Evolutionary conservation across 2,329 filamentous ascomycete genomes (phyloP).

Genomic region (Ceratocystis alfenasii): DNA sequence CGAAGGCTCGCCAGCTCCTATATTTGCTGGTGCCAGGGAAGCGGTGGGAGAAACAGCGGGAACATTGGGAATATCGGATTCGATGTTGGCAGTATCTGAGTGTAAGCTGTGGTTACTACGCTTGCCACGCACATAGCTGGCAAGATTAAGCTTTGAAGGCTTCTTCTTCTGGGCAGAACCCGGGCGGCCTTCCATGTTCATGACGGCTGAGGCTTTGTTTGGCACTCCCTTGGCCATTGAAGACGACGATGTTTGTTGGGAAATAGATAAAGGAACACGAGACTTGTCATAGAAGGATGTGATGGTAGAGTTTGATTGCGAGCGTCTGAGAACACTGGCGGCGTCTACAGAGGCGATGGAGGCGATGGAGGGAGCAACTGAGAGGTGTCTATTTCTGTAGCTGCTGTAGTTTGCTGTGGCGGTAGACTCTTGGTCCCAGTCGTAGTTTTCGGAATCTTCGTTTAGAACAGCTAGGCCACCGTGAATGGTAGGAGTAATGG

Average conservation of each 20-base stretch:
- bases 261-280: conserved; percentile 44
- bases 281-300: conserved; percentile 46
- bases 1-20: conserved; percentile 5
- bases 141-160: conserved; percentile 39
- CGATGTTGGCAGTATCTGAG: conserved; percentile 28
- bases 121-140: conserved; percentile 27
- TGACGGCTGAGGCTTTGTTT: conserved; percentile 35
- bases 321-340: conserved; percentile 35
- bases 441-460: conserved; percentile 19
- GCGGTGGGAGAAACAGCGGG: conserved; percentile 34
- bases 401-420: conserved; percentile 14
- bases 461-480: conserved; percentile 15
- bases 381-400: conserved; percentile 13
- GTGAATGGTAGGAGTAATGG: conserved; percentile 9
- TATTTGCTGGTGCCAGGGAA: conserved; percentile 30
- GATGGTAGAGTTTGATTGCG: conserved; percentile 44
- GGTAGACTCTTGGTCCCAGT: conserved; percentile 18
- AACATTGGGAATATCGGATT: conserved; percentile 30
- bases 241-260: conserved; percentile 47
- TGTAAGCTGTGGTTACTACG: conserved; percentile 28
- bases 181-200: conserved; percentile 35
- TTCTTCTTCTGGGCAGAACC: conserved; percentile 30
- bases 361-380: conserved; percentile 23
- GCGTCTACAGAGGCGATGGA: conserved; percentile 30
- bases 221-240: conserved; percentile 47